phyloP scores from a whole-genome alignment of 768 basidiomycete genomes.

The Hortiboletus flavorubellus region DNA sequence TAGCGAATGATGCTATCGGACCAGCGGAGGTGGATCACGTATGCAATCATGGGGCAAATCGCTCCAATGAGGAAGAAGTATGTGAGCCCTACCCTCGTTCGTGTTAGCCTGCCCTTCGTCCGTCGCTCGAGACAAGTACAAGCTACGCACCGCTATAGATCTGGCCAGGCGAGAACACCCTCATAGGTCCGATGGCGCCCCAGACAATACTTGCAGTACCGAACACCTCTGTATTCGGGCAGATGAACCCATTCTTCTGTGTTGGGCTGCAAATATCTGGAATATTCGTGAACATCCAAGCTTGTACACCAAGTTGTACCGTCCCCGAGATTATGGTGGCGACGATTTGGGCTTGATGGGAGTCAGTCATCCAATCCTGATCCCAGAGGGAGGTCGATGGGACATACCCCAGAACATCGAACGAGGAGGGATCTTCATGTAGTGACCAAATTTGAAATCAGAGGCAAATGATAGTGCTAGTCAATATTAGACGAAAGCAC shows the following conservation, averaged over 20 bases:
- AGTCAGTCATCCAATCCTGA: background rate
- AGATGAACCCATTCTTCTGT: slow-evolving; percentile 56
- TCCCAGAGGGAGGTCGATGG: background rate
- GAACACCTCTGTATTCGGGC: slow-evolving; percentile 68
- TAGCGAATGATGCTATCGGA: slow-evolving; percentile 62
- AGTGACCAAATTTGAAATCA: slow-evolving; percentile 79
- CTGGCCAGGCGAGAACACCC: slow-evolving; percentile 66
- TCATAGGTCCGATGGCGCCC: slow-evolving; percentile 77
- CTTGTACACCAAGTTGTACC: slow-evolving; percentile 61
- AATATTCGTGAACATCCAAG: slow-evolving; percentile 54
- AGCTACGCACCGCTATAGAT: slow-evolving; percentile 45
- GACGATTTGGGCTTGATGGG: slow-evolving; percentile 46
- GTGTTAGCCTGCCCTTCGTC: background rate
- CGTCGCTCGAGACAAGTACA: background rate
- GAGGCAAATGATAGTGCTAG: slow-evolving; percentile 58
- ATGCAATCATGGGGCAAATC: slow-evolving; percentile 54
- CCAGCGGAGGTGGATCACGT: slow-evolving; percentile 52
- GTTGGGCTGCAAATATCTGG: slow-evolving; percentile 30
- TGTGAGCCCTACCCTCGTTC: slow-evolving; percentile 35
- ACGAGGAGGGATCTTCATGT: slow-evolving; percentile 65
- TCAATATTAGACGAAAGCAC: background rate
- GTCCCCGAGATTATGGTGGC: slow-evolving; percentile 64
- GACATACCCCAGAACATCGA: slow-evolving; percentile 56
- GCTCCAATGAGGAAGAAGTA: slow-evolving; percentile 84
- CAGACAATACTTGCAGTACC: slow-evolving; percentile 78